Evolutionary conservation across 2,329 filamentous ascomycete species (phyloP).

Genomic region (Fusarium buxicola): DNA sequence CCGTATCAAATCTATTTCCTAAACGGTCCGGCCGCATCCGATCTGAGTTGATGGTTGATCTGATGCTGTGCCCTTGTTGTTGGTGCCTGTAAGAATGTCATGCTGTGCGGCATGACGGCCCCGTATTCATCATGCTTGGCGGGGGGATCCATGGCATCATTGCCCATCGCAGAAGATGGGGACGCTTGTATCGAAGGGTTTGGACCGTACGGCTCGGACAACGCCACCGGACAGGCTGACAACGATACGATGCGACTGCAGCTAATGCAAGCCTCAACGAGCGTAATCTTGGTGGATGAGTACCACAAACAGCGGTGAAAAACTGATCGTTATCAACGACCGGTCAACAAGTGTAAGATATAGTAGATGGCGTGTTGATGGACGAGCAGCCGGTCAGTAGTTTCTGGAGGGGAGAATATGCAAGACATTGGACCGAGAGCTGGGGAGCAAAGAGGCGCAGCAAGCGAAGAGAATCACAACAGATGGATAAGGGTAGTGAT

Average conservation of each 20-base stretch:
- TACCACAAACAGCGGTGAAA: conserved; percentile 45
- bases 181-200: conserved; percentile 36
- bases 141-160: conserved; percentile 39
- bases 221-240: conserved; percentile 31
- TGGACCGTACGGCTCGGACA: conserved; percentile 33
- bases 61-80: conserved; percentile 16
- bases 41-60: conserved; percentile 7
- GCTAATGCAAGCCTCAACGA: conserved; percentile 42
- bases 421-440: conserved; percentile 40
- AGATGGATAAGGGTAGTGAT: conserved; percentile 15
- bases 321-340: conserved; percentile 17
- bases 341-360: conserved; percentile 24
- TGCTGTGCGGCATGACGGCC: conserved; percentile 15
- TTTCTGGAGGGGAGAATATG: conserved; percentile 40
- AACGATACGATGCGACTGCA: conserved; percentile 28
- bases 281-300: conserved; percentile 15
- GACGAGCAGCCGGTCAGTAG: conserved; percentile 37
- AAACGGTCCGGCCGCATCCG: conserved; percentile 12
- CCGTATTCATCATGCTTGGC: conserved; percentile 15
- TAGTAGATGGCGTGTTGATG: conserved; percentile 24
- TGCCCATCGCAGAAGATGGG: conserved; percentile 28
- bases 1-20: background rate
- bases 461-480: conserved; percentile 18
- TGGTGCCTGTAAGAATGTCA: conserved; percentile 26
- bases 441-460: conserved; percentile 34